Percentiles rank a stretch among this genome's conserved stretches.
Conservation (phyloP, 805 yeast genomes). For the Wickerhamiella kurtzmanii region DNA sequence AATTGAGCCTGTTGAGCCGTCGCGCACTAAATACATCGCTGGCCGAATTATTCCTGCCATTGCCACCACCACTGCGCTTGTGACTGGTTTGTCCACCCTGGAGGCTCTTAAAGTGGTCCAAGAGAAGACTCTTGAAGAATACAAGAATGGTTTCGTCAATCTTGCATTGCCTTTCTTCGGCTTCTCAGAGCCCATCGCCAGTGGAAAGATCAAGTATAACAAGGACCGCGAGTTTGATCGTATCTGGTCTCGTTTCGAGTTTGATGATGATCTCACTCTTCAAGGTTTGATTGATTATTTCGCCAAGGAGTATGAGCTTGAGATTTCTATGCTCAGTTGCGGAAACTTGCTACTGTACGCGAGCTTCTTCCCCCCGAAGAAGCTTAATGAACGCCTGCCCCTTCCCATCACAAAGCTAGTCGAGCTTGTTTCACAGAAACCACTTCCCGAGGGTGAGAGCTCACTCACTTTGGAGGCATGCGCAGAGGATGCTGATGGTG, state of each 20-base stretch:
- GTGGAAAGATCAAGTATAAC: slow-evolving; percentile 72
- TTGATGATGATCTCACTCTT: slow-evolving; percentile 51
- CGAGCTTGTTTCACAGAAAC: slow-evolving; percentile 74
- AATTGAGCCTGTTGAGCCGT: slow-evolving; percentile 77
- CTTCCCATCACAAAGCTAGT: slow-evolving; percentile 62
- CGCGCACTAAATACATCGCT: slow-evolving; percentile 91
- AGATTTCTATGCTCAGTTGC: slow-evolving; percentile 79
- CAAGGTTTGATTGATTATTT: slow-evolving; percentile 62
- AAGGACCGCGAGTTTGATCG: slow-evolving; percentile 59
- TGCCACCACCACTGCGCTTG: slow-evolving; percentile 97
- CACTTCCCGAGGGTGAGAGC: slow-evolving; percentile 57
- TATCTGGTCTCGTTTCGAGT: slow-evolving; percentile 91
- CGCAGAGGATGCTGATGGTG: slow-evolving; percentile 83
- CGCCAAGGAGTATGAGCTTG: slow-evolving; percentile 69
- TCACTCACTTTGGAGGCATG: slow-evolving; percentile 80
- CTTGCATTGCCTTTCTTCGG: slow-evolving; percentile 93
- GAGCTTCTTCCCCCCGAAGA: slow-evolving; percentile 84
- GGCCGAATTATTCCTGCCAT: slow-evolving; percentile 98
- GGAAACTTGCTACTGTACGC: slow-evolving; percentile 87
- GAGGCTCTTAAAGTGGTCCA: slow-evolving; percentile 86
- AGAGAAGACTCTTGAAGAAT: slow-evolving; percentile 64
- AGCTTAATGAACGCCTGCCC: slow-evolving; percentile 60
- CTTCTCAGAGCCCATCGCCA: slow-evolving; percentile 87
- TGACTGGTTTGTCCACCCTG: slow-evolving; percentile 84
- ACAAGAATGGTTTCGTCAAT: slow-evolving; percentile 84